phyloP scores from a whole-genome alignment of 768 basidiomycete species.

The Kwoniella bestiolae region DNA sequence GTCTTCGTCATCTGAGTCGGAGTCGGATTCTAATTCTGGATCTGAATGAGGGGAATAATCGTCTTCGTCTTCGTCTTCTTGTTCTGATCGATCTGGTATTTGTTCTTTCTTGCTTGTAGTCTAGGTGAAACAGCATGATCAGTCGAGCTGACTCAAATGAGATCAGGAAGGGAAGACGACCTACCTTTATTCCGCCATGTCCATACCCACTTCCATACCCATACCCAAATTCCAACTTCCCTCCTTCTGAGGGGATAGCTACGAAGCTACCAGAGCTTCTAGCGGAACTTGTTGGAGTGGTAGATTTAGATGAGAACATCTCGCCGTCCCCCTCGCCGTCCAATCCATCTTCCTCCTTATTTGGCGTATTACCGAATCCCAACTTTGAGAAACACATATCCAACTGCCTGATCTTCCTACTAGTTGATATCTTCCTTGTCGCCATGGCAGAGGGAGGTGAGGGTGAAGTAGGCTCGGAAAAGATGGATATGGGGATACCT shows the following conservation, averaged over 20 bases:
- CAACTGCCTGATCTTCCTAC: conserved; percentile 8
- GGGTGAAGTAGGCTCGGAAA: not conserved
- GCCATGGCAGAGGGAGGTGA: not conserved
- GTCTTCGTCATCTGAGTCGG: conserved; percentile 5
- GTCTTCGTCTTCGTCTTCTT: not conserved
- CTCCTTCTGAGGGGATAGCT: not conserved
- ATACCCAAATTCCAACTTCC: not conserved
- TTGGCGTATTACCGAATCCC: not conserved
- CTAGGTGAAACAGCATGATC: no score
- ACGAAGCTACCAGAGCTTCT: conserved; percentile 6
- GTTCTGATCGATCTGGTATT: not conserved
- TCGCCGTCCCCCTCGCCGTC: not conserved
- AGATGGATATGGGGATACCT: conserved; percentile 12
- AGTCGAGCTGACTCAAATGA: no score
- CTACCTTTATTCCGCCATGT: not conserved
- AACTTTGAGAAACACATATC: not conserved
- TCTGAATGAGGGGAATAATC: not conserved
- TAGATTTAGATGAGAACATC: not conserved
- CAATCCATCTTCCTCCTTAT: not conserved
- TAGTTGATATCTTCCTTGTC: not conserved
- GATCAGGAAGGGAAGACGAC: not conserved
- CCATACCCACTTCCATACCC: not conserved
- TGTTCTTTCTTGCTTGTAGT: no score
- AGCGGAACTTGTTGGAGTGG: not conserved
- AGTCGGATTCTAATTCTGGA: not conserved